These are phyloP conservation scores for Blastocystis sp. DNA, from an alignment of 352 stramenopile genomes.

Conservation along the genomic window DNA sequence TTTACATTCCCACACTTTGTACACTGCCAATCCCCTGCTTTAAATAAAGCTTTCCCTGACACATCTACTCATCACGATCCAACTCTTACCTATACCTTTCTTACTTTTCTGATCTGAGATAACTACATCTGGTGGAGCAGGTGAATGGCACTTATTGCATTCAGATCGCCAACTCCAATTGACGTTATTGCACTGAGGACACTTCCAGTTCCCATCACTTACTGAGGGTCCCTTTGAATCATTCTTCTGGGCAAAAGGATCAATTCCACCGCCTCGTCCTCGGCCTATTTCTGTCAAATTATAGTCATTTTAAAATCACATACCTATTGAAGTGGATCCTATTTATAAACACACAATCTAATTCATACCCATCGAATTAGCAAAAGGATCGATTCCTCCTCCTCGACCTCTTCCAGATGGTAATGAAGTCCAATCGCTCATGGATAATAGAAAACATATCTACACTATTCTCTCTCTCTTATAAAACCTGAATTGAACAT, in stretches of 20 bases:
- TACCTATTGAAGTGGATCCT: neutral
- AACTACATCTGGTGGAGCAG: too few species aligned
- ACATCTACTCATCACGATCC: neutral
- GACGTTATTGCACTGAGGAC: neutral
- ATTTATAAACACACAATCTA: neutral
- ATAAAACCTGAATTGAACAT: neutral
- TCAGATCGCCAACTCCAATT: neutral
- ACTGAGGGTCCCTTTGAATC: neutral
- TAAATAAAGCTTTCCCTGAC: neutral
- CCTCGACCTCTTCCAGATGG: neutral
- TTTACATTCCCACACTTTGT: constrained; percentile 18
- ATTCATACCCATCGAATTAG: neutral
- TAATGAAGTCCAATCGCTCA: neutral
- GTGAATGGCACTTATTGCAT: neutral
- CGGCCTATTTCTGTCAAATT: neutral
- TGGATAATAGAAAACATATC: neutral
- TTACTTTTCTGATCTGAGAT: neutral
- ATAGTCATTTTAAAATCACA: neutral
- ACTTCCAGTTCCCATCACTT: neutral
- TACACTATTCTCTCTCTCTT: neutral
- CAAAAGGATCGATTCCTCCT: constrained; percentile 43
- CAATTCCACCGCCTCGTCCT: neutral
- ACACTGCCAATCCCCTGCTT: constrained; percentile 17
- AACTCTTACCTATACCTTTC: neutral
- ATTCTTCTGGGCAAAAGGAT: neutral